Evolutionary conservation across 192 early-diverging fungal genomes (phyloP).

Genomic region (Coemansia guatemalensis): DNA sequence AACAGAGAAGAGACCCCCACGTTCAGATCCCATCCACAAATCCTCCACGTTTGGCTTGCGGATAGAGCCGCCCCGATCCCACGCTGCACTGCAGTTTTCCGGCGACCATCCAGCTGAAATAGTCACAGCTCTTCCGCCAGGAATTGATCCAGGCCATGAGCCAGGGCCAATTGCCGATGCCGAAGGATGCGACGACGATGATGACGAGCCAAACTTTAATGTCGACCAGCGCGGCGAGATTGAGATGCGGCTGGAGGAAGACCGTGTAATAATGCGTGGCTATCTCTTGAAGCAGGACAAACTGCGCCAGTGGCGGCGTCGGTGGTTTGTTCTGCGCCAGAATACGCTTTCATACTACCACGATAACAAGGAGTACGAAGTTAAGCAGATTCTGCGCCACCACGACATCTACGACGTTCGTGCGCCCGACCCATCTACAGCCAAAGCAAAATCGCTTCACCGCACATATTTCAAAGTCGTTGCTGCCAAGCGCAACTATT

Average conservation of each 20-base stretch:
- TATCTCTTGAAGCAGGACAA: conserved; percentile 53
- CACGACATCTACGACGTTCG: conserved; percentile 44
- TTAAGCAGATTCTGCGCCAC: conserved; percentile 49
- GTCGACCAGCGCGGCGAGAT: conserved; percentile 50
- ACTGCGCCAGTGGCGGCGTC: conserved; percentile 53
- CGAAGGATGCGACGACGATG: conserved; percentile 19
- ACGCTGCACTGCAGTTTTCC: conserved; percentile 6
- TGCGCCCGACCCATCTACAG: conserved; percentile 44
- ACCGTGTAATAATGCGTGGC: conserved; percentile 46
- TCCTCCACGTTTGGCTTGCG: conserved; percentile 15
- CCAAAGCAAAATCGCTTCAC: conserved; percentile 44
- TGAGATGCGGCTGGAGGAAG: conserved; percentile 32
- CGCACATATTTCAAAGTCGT: conserved; percentile 50
- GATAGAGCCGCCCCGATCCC: conserved; percentile 14
- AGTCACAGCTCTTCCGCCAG: conserved; percentile 26
- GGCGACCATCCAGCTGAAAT: conserved; percentile 2
- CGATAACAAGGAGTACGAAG: conserved; percentile 44
- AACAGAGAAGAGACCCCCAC: not conserved
- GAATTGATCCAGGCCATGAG: conserved; percentile 34
- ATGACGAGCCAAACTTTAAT: conserved; percentile 52
- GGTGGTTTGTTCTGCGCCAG: conserved; percentile 54
- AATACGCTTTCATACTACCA: conserved; percentile 54
- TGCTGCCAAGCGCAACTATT: conserved; percentile 47
- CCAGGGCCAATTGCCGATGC: conserved; percentile 21
- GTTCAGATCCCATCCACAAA: conserved; percentile 1